phyloP scores from a whole-genome alignment of 2,329 filamentous ascomycete genomes.

The Trichoderma gracile region DNA sequence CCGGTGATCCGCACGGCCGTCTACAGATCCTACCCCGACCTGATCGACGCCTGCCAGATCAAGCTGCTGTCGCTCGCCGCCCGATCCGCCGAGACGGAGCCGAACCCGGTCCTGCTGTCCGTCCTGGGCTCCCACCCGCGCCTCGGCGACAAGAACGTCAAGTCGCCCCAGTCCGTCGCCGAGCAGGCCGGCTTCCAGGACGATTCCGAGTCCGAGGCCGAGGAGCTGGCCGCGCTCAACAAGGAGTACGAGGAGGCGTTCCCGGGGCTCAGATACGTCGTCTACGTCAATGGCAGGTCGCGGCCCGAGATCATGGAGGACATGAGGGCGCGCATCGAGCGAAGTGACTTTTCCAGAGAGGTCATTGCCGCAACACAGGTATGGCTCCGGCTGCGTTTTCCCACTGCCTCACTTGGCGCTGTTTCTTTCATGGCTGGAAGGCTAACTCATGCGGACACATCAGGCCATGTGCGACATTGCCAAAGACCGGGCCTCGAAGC shows the following conservation, averaged over 20 bases:
- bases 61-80: conserved; percentile 63
- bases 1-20: conserved; percentile 59
- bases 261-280: conserved; percentile 82
- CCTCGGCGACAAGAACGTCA: conserved; percentile 76
- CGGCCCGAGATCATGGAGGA: conserved; percentile 76
- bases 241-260: conserved; percentile 76
- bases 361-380: conserved; percentile 74
- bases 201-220: conserved; percentile 40
- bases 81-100: conserved; percentile 50
- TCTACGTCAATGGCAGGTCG: conserved; percentile 83
- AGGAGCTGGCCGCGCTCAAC: conserved; percentile 69
- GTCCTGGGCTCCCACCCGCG: conserved; percentile 83
- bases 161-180: conserved; percentile 75
- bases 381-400: conserved; percentile 34
- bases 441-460: neutral
- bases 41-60: conserved; percentile 66
- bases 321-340: conserved; percentile 72
- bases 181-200: conserved; percentile 76
- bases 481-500: conserved; percentile 71
- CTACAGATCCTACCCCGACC: conserved; percentile 66
- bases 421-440: neutral
- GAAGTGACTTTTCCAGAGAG: conserved; percentile 66
- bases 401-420: too few relatives aligned
- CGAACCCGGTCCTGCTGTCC: conserved; percentile 57
- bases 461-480: conserved; percentile 91